phyloP scores from a whole-genome alignment of 805 yeast genomes.

The Nakazawaea anatomiae region DNA sequence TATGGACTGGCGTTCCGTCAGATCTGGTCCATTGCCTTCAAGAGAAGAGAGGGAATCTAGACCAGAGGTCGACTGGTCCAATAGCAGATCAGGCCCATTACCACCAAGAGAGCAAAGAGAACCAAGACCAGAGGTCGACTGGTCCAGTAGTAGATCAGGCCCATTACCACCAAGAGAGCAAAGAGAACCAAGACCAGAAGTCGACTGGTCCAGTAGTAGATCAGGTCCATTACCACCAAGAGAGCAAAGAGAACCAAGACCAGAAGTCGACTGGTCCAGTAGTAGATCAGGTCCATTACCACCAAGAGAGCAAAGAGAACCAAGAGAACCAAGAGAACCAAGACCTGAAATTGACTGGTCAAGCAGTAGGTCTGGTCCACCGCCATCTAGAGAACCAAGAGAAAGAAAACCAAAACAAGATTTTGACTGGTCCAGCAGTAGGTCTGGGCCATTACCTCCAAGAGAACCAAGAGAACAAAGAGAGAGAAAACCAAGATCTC shows the following conservation, averaged over 20 bases:
- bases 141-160: slow-evolving; percentile 20
- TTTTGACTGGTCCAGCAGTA: slow-evolving; percentile 38
- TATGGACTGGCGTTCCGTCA: slow-evolving; percentile 27
- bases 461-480: background rate
- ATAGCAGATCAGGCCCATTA: slow-evolving; percentile 29
- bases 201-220: slow-evolving; percentile 56
- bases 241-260: slow-evolving; percentile 33
- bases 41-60: slow-evolving; percentile 10
- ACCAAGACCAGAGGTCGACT: slow-evolving; percentile 16
- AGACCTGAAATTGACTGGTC: slow-evolving; percentile 39
- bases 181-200: slow-evolving; percentile 37
- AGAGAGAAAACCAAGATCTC: slow-evolving; percentile 16
- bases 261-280: slow-evolving; percentile 55
- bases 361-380: slow-evolving; percentile 32
- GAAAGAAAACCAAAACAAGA: slow-evolving; percentile 19
- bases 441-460: slow-evolving; percentile 23
- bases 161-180: slow-evolving; percentile 20
- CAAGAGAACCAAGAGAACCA: slow-evolving; percentile 23
- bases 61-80: slow-evolving; percentile 38
- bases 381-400: slow-evolving; percentile 22
- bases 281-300: slow-evolving; percentile 29
- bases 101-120: slow-evolving; percentile 17
- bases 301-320: slow-evolving; percentile 18
- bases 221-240: slow-evolving; percentile 30
- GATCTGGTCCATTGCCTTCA: slow-evolving; percentile 11